Percentiles rank a stretch among this genome's conserved stretches.
These are phyloP conservation scores for Neurospora terricola DNA, from an alignment of 495 filamentous ascomycete genomes.

Conservation along the genomic window DNA sequence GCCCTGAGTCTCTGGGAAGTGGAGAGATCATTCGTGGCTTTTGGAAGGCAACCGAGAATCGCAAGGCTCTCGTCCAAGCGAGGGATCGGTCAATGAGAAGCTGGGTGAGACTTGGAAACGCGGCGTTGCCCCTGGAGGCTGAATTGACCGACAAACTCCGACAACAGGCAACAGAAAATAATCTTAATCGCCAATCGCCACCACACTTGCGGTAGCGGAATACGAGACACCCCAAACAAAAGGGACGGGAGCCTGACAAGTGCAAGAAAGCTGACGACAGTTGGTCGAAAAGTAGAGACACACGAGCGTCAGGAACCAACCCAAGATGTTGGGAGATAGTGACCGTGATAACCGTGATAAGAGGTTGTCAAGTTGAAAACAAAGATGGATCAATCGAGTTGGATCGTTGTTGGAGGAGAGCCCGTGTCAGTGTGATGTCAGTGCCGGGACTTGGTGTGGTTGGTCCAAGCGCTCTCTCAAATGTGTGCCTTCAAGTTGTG, in stretches of 20 bases:
- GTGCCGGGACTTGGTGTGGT: not conserved
- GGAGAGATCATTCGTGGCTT: not conserved
- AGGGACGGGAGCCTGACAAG: not conserved
- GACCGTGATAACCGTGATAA: not conserved
- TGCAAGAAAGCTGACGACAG: not conserved
- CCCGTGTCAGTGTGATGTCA: not conserved
- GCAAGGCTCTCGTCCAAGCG: not conserved
- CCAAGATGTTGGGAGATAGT: not conserved
- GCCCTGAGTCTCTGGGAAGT: not conserved
- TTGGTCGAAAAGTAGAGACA: not conserved
- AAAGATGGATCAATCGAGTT: not conserved
- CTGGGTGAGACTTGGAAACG: not conserved
- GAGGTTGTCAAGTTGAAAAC: not conserved
- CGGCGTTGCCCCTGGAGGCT: not conserved
- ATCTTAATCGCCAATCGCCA: not conserved
- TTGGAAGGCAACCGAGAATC: not conserved
- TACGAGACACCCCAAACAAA: not conserved
- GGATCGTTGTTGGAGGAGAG: not conserved
- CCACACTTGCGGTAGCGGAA: not conserved
- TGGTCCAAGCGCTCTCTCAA: not conserved
- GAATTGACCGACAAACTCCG: not conserved
- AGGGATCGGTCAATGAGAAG: not conserved
- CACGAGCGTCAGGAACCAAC: not conserved
- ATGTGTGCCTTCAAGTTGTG: not conserved
- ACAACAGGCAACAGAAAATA: not conserved